Percentiles rank a stretch among this genome's conserved stretches.
phyloP scores from a whole-genome alignment of 768 basidiomycete genomes.

The Boletus patriciae region DNA sequence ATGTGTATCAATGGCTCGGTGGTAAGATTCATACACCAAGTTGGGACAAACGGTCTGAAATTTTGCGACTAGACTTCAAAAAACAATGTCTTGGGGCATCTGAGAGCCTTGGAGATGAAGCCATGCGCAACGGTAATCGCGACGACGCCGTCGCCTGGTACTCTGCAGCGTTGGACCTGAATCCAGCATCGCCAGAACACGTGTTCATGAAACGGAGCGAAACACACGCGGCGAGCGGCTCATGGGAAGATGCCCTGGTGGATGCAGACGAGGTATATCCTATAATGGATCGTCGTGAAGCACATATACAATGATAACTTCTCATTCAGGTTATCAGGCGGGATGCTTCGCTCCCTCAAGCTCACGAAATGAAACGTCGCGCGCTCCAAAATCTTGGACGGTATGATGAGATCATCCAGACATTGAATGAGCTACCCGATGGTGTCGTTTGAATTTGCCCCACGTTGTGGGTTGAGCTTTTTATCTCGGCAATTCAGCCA shows the following conservation, averaged over 20 bases:
- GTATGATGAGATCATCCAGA: background rate
- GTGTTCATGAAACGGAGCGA: constrained; percentile 12
- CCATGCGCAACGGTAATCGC: background rate
- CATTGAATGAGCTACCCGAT: background rate
- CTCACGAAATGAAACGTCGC: background rate
- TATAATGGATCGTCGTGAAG: background rate
- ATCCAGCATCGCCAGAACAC: background rate
- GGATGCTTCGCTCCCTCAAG: background rate
- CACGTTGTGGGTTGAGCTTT: constrained; percentile 1
- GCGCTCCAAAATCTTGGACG: constrained; percentile 4
- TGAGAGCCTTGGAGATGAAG: constrained; percentile 1
- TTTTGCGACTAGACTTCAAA: background rate
- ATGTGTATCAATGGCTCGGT: background rate
- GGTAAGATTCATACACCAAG: background rate
- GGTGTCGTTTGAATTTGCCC: constrained; percentile 11
- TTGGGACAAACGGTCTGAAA: background rate
- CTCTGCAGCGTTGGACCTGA: background rate
- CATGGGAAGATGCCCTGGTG: constrained; percentile 7
- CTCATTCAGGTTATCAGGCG: background rate
- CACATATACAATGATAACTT: background rate
- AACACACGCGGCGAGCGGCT: background rate
- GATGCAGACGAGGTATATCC: constrained; percentile 8
- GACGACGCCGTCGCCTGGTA: background rate
- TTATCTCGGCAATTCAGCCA: constrained; percentile 1
- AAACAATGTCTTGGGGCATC: background rate